phyloP scores from a whole-genome alignment of 139 green algal genomes.

The Chlamydomonas incerta region DNA sequence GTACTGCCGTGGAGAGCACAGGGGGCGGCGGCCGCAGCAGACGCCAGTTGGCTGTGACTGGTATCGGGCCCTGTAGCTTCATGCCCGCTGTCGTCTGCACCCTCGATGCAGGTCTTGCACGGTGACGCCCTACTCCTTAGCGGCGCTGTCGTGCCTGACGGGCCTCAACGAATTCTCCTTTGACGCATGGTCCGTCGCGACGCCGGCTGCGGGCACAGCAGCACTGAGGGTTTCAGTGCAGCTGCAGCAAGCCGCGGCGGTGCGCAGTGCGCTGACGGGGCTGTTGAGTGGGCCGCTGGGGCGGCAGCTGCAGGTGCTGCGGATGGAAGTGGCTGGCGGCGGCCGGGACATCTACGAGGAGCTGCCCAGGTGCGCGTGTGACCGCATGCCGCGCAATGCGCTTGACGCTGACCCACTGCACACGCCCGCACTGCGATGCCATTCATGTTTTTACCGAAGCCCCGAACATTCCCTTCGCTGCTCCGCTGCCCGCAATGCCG shows the following conservation, averaged over 20 bases:
- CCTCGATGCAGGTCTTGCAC: background rate
- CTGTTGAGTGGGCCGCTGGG: slow-evolving; percentile 18
- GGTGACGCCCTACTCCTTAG: slow-evolving; percentile 2
- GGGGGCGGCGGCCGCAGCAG: no score
- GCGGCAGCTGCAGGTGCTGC: background rate
- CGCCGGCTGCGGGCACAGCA: background rate
- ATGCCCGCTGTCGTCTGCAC: background rate
- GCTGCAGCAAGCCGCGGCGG: background rate
- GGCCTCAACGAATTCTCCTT: slow-evolving; percentile 7
- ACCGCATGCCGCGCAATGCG: no score
- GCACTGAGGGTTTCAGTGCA: background rate
- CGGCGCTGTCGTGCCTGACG: background rate
- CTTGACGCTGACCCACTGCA: no score
- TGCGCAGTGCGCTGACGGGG: background rate
- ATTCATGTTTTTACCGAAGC: background rate
- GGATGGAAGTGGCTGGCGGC: background rate
- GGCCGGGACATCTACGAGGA: slow-evolving; percentile 3
- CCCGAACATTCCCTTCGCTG: no score
- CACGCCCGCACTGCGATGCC: no score
- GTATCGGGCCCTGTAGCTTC: no score
- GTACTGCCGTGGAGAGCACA: no score
- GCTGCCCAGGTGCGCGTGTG: slow-evolving; percentile 1
- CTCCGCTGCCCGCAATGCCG: background rate
- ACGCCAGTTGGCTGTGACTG: no score
- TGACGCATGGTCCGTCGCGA: background rate